Conservation (phyloP, 163 green algal species). For the Scenedesmus sp. region DNA sequence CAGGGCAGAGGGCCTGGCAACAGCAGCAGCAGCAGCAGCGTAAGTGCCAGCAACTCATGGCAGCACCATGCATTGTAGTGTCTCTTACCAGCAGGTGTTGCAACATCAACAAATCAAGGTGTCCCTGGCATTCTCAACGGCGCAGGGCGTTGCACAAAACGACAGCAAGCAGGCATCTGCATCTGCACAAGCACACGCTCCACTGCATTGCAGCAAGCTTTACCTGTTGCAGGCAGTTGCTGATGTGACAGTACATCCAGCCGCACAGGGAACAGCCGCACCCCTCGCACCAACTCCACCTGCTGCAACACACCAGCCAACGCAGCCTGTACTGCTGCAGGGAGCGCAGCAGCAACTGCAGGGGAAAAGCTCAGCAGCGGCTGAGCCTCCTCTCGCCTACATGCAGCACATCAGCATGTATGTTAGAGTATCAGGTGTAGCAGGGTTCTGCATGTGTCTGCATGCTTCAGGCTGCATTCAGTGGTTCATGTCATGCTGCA, state of each 20-base stretch:
- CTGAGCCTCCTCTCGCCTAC: neutral
- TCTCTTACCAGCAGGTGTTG: neutral
- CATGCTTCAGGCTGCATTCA: neutral
- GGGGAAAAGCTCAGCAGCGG: constrained; percentile 17
- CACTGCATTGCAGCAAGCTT: neutral
- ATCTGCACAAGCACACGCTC: neutral
- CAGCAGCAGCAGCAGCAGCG: constrained; percentile 6
- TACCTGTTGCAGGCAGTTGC: neutral
- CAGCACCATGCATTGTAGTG: neutral
- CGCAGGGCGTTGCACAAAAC: no score
- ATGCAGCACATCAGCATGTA: neutral
- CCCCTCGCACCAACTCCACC: neutral
- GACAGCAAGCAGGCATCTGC: neutral
- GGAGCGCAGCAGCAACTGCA: neutral
- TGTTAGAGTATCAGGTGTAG: neutral
- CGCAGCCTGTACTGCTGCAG: neutral
- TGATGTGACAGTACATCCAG: neutral
- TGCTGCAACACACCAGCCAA: constrained; percentile 9
- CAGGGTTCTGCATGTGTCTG: neutral
- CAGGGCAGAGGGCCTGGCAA: constrained; percentile 9
- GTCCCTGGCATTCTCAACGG: neutral
- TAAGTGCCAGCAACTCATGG: neutral
- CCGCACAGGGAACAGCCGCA: neutral
- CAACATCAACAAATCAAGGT: neutral
- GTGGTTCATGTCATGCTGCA: neutral